Evolutionary conservation across 2,329 filamentous ascomycete genomes (phyloP).

Genomic region (Aspergillus persii): DNA sequence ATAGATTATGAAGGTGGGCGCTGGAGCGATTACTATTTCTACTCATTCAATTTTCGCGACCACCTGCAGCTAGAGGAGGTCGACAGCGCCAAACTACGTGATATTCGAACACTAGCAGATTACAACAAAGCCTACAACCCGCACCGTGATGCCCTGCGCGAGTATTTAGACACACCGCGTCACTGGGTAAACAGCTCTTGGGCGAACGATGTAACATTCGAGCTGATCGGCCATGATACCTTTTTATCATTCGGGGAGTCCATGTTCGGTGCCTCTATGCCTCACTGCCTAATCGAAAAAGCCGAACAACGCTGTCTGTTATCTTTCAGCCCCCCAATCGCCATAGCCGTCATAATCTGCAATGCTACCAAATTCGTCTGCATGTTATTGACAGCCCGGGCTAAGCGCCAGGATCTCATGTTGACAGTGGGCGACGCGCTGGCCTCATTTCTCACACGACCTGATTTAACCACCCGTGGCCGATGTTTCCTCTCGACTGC

Average conservation of each 20-base stretch:
- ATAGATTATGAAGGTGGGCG: too few species aligned
- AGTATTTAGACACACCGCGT: not conserved
- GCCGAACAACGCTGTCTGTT: conserved; percentile 11
- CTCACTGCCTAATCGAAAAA: not conserved
- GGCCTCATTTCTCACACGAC: conserved; percentile 22
- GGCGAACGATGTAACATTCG: conserved; percentile 3
- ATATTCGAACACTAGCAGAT: not conserved
- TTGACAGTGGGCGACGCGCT: conserved; percentile 29
- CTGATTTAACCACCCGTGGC: conserved; percentile 13
- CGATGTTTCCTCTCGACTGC: conserved; percentile 8
- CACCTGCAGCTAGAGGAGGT: too few species aligned
- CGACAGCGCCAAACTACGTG: too few species aligned
- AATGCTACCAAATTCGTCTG: conserved; percentile 12
- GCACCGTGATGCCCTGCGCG: not conserved
- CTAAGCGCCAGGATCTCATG: not conserved
- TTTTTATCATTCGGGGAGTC: too few species aligned
- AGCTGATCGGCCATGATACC: not conserved
- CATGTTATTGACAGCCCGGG: conserved; percentile 13
- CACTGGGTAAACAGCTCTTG: conserved; percentile 1
- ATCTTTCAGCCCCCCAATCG: conserved; percentile 9
- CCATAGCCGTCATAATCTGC: conserved; percentile 8
- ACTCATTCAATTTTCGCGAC: not conserved
- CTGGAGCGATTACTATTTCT: not conserved
- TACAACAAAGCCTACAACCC: not conserved
- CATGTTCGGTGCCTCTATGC: not conserved